Evolutionary conservation across 176 grass and related monocot genomes (phyloP).

Genomic region (Otatea glauca): DNA sequence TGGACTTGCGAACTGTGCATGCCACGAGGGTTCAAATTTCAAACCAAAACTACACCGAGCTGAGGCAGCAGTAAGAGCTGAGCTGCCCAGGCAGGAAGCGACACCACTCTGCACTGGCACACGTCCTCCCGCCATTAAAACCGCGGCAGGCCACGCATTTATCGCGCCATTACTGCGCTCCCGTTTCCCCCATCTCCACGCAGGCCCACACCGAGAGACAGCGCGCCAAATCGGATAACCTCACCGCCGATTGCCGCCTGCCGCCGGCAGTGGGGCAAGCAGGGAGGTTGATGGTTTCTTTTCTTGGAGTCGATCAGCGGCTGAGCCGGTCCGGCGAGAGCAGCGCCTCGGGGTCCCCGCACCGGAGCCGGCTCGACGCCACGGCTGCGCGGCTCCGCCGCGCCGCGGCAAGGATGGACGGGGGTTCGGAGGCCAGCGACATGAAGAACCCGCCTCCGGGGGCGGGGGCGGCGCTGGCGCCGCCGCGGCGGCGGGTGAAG

Average conservation of each 20-base stretch:
- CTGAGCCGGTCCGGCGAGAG: constrained; percentile 85
- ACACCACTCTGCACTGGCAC: constrained; percentile 36
- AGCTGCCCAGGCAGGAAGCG: constrained; percentile 15
- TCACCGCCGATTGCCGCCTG: background rate
- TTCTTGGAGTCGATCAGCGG: constrained; percentile 33
- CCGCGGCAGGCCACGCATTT: constrained; percentile 48
- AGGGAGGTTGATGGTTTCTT: background rate
- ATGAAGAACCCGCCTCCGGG: constrained; percentile 59
- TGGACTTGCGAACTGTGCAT: no score
- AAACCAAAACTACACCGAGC: background rate
- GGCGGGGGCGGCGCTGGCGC: background rate
- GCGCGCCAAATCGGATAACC: background rate
- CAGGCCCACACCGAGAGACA: constrained; percentile 41
- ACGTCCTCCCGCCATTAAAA: constrained; percentile 65
- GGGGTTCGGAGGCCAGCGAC: constrained; percentile 60
- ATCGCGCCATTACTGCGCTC: constrained; percentile 53
- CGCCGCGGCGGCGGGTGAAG: constrained; percentile 57
- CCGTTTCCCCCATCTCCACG: constrained; percentile 36
- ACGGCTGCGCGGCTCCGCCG: constrained; percentile 45
- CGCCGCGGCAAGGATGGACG: constrained; percentile 43
- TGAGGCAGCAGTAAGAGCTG: background rate
- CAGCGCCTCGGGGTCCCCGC: constrained; percentile 93
- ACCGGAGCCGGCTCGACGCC: constrained; percentile 73
- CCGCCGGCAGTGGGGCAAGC: background rate
- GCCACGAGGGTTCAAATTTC: background rate